Evolutionary conservation across 306 rosid species (phyloP).

Genomic region (Rosa multiflora): DNA sequence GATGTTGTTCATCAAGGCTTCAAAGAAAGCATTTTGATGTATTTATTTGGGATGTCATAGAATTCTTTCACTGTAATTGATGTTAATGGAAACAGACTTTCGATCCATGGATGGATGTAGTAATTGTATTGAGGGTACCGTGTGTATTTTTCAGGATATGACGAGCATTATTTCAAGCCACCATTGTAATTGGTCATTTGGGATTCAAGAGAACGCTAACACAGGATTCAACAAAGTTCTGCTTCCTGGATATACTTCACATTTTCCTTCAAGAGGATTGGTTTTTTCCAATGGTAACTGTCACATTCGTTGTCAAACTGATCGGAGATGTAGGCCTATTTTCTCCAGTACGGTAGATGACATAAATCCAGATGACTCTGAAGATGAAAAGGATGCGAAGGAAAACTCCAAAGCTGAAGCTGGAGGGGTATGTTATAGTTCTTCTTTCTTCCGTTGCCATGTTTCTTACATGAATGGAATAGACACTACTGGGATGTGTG

Average conservation of each 20-base stretch:
- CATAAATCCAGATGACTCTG: conserved; percentile 64
- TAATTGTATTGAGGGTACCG: neutral
- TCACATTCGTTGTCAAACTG: conserved; percentile 32
- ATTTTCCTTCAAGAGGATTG: conserved; percentile 50
- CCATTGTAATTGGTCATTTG: conserved; percentile 60
- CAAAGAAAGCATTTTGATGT: neutral
- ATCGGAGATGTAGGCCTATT: conserved; percentile 47
- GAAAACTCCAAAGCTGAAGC: conserved; percentile 44
- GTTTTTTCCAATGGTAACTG: conserved; percentile 40
- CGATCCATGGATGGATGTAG: neutral
- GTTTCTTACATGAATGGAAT: neutral
- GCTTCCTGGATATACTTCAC: conserved; percentile 42
- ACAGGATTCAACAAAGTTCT: conserved; percentile 48
- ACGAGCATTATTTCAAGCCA: conserved; percentile 72
- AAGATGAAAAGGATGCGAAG: conserved; percentile 35
- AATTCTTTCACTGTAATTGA: neutral
- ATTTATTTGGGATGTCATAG: neutral
- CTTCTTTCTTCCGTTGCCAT: conserved; percentile 18
- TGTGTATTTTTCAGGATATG: conserved; percentile 39
- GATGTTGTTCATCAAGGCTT: neutral
- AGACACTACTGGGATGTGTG: neutral
- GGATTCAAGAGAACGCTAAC: conserved; percentile 53
- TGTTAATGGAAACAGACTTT: neutral
- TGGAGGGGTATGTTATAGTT: conserved; percentile 49
- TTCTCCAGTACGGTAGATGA: conserved; percentile 37